Evolutionary conservation across 805 yeast species (phyloP), one percentile per base, ranked within the genome.

Genomic region (Candida lessepsii): DNA sequence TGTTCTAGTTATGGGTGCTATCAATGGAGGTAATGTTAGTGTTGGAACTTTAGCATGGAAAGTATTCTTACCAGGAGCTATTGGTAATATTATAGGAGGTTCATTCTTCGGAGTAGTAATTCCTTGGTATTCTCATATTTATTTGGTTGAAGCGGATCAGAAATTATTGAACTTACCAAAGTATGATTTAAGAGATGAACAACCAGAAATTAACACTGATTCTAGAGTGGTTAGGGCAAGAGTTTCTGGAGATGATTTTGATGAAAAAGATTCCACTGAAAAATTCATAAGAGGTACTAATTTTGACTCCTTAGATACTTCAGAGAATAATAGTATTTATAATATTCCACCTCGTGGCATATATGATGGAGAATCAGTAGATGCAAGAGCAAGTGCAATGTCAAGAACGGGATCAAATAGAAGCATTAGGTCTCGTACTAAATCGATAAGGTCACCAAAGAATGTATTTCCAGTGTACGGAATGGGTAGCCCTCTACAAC

Each of bases 11-110:
- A 75, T 79, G 47, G 95, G 86, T 0, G 60, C 84, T 54, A 68
- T 85, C 35, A 83, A 83, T 58, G 77, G 81, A 11, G 84, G 86
- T 1, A 16, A 19, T 5, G 64, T 81, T 7, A 66, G 82, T 0
- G 86, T 83, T 26, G 85, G 81, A 0, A 59, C 63, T 8, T 81
- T 79, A 42, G 78, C 83, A 9, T 86, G 93, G 95, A 85, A 80
- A 54, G 61, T 81, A 0, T 63, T 85, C 50, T 61, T 86, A 8
- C 86, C 95, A 0, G 87, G 81, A 0, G 71, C 80, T 1, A 49
- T 86, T 10, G 96, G 96, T 0, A 86, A 86, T 55, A 75, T 81
- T 1, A 70, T 86, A 21, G 96, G 96, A n/a, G 96, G 96, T 0
- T 55, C 73, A 0, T 66, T 76, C 21, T 86, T 86, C 56, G 81